Base-by-base conservation (phyloP, 805 yeast species). In the Cyberlindnera euphorbiae region DNA sequence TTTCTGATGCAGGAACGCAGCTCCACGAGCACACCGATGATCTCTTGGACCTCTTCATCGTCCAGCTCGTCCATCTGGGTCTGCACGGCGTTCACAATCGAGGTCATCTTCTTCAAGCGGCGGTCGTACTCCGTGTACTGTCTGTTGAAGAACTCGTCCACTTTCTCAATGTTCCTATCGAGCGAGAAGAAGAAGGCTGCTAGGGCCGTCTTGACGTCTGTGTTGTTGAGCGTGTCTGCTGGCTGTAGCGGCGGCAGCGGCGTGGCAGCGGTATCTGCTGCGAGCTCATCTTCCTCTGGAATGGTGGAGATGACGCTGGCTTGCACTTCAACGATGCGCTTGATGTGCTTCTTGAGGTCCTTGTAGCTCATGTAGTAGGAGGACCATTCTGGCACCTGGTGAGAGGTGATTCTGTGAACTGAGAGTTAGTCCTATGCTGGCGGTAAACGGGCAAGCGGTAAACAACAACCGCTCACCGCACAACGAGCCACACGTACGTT, bases 351-450 rank as follows among this genome's bases (percentile, higher is more conserved):
- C 64, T 90, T 90, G 48, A 90, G 68, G 32, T 72, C 76, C 58
- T 88, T 90, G 62, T 90, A 90, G 62, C 86, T 83, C 69, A 90
- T 74, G 54, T 90, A 90, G 51, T 72, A 73, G 39, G 75, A 73
- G 14, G 45, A 36, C 97, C 97, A 90, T 61, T 88, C 96, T 4
- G 97, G 97, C 39, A 89, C 87, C 66, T 88, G 95, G 61, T 90
- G 95, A 32, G 83, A 69, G 22, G 77, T 63, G 47, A 85, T 68
- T 11, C 44, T 39, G 36, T 16, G 21, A 13, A 12, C 21, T n/a
- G n/a, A n/a, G 6, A 5, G 31, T 33, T 33, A 28, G 36, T 26
- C 25, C 7, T 4, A 17, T 17, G 8, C 24, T 11, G n/a, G 9
- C n/a, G 6, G 26, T 7, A n/a, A n/a, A n/a, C n/a, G n/a, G n/a